Conservation (phyloP, 2,329 filamentous ascomycete genomes). For the Diaporthe velutina region DNA sequence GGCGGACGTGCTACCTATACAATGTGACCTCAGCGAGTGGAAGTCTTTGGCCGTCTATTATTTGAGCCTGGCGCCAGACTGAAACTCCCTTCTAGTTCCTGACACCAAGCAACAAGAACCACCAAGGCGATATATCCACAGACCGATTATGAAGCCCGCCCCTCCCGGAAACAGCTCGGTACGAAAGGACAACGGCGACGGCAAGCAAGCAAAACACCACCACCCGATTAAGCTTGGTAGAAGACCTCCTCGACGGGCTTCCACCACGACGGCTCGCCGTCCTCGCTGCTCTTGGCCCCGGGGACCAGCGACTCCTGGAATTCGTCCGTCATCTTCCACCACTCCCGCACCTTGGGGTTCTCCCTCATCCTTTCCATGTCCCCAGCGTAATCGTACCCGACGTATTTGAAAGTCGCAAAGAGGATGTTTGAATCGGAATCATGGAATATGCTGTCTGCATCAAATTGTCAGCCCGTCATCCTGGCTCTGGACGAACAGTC, state of each 20-base stretch:
- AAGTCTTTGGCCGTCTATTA: constrained; percentile 20
- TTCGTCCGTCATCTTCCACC: constrained; percentile 85
- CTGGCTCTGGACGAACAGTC: not conserved
- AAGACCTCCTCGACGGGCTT: constrained; percentile 78
- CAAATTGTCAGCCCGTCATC: not conserved
- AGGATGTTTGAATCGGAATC: constrained; percentile 73
- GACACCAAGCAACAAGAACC: constrained; percentile 8
- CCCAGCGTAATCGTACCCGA: constrained; percentile 77
- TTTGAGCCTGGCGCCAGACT: not conserved
- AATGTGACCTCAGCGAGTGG: not conserved
- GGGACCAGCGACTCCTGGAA: constrained; percentile 77
- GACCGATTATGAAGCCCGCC: not conserved
- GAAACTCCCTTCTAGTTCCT: constrained; percentile 1
- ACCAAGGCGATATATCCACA: constrained; percentile 6
- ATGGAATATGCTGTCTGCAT: constrained; percentile 78
- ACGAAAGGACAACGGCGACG: not conserved
- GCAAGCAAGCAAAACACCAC: not conserved
- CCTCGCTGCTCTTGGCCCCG: constrained; percentile 69
- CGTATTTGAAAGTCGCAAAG: constrained; percentile 83
- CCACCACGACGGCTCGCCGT: constrained; percentile 76
- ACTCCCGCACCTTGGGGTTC: constrained; percentile 79
- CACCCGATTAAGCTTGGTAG: constrained; percentile 60
- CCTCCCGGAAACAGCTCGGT: not conserved
- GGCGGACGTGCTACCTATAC: not conserved
- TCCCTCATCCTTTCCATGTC: constrained; percentile 84